A percentile compares a stretch with the other conserved stretches of the same genome.
phyloP scores from a whole-genome alignment of 345 rosid species.

The Moringa oleifera region DNA sequence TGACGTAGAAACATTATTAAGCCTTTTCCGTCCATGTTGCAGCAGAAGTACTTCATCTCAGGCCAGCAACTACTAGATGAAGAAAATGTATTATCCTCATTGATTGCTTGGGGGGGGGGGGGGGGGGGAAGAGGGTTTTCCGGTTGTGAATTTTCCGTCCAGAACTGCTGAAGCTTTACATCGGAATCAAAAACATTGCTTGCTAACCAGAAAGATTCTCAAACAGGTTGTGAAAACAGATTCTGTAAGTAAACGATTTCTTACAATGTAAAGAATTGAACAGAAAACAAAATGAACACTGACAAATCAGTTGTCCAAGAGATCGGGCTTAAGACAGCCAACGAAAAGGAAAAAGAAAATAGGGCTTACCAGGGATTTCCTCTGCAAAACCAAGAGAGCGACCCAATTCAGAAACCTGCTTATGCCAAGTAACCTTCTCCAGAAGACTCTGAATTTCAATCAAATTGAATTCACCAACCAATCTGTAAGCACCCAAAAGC shows the following conservation, averaged over 20 bases:
- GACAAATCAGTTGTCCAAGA: no score
- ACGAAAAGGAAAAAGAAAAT: no score
- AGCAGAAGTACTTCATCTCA: neutral
- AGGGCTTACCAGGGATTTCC: no score
- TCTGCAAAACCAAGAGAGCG: neutral
- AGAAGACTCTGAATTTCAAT: constrained; percentile 7
- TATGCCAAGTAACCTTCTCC: constrained; percentile 9
- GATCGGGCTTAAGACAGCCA: no score
- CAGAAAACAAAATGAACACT: no score
- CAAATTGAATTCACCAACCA: constrained; percentile 3
- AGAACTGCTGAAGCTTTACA: neutral
- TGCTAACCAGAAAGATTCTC: neutral
- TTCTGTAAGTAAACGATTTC: no score
- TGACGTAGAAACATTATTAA: neutral
- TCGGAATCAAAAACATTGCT: neutral
- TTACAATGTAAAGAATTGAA: neutral
- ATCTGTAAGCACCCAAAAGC: constrained; percentile 11
- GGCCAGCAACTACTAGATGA: neutral
- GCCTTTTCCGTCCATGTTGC: neutral
- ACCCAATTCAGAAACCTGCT: constrained; percentile 6
- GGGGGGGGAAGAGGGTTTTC: neutral
- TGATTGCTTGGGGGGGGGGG: no score
- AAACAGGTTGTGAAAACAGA: neutral
- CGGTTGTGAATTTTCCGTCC: neutral
- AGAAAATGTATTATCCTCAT: no score